phyloP scores from a whole-genome alignment of 2,329 filamentous ascomycete genomes.

The Geoglossum cookeanum region DNA sequence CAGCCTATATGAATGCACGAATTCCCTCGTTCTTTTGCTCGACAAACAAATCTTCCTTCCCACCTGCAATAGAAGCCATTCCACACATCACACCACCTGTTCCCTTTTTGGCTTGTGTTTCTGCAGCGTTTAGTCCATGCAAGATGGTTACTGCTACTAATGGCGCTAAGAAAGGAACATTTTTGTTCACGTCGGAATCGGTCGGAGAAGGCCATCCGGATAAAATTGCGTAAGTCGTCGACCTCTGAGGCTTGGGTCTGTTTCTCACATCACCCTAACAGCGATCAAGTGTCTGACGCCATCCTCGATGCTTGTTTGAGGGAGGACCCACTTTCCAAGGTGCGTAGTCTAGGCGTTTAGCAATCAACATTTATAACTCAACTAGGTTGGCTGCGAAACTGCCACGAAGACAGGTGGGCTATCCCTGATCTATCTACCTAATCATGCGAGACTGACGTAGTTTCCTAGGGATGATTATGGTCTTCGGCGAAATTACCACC shows the following conservation, averaged over 20 bases:
- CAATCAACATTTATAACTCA: background rate
- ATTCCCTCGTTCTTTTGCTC: no score
- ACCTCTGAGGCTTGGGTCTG: background rate
- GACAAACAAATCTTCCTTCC: no score
- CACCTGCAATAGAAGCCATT: no score
- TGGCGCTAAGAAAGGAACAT: slow-evolving; percentile 43
- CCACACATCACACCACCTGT: no score
- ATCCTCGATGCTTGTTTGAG: slow-evolving; percentile 93
- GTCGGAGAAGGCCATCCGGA: slow-evolving; percentile 84
- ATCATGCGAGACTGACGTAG: background rate
- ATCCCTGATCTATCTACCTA: background rate
- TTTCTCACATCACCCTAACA: slow-evolving; percentile 13
- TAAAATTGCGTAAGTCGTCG: slow-evolving; percentile 56
- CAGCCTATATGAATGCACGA: no score
- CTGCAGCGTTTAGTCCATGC: background rate
- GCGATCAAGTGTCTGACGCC: slow-evolving; percentile 94
- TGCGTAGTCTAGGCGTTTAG: slow-evolving; percentile 8
- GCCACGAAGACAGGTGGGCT: slow-evolving; percentile 86
- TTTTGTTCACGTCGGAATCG: slow-evolving; percentile 81
- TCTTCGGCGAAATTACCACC: slow-evolving; percentile 97
- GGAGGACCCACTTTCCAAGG: slow-evolving; percentile 93
- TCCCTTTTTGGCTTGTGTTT: background rate
- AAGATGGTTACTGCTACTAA: slow-evolving; percentile 10
- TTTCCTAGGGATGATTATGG: slow-evolving; percentile 67
- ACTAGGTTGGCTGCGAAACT: slow-evolving; percentile 77